Conservation (phyloP, 2,329 filamentous ascomycete species). For the Ascocoryne sarcoides region DNA sequence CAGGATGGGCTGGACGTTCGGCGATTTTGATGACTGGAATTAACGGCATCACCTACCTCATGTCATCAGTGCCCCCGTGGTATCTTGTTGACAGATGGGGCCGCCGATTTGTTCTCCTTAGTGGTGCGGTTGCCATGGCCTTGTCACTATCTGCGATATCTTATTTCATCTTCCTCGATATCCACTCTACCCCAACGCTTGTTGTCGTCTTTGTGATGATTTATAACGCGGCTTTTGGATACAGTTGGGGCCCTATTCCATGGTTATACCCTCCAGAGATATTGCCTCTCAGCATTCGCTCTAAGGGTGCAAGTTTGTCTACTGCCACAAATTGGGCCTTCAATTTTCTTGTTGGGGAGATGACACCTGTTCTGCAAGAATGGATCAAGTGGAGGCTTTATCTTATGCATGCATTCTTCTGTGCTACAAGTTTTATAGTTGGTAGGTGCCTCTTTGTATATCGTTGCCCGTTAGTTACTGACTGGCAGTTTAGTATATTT, state of each 20-base stretch:
- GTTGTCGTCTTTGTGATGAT: slow-evolving; percentile 96
- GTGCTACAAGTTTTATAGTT: slow-evolving; percentile 87
- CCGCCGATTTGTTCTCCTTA: slow-evolving; percentile 78
- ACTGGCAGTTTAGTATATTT: slow-evolving; percentile 68
- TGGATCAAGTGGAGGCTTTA: slow-evolving; percentile 91
- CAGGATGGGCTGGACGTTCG: slow-evolving; percentile 85
- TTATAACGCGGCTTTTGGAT: slow-evolving; percentile 95
- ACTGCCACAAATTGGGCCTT: slow-evolving; percentile 97
- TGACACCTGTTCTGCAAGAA: slow-evolving; percentile 89
- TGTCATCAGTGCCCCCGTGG: slow-evolving; percentile 93
- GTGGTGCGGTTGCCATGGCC: slow-evolving; percentile 82
- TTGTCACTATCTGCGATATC: slow-evolving; percentile 82
- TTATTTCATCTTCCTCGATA: slow-evolving; percentile 88
- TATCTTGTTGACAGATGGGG: slow-evolving; percentile 93
- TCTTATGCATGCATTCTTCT: slow-evolving; percentile 93
- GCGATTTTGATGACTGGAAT: slow-evolving; percentile 97
- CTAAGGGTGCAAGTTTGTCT: slow-evolving; percentile 92
- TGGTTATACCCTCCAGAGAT: slow-evolving; percentile 99
- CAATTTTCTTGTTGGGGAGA: slow-evolving; percentile 93
- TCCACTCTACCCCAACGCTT: slow-evolving; percentile 66
- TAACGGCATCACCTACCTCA: slow-evolving; percentile 83
- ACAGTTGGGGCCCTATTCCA: slow-evolving; percentile 94
- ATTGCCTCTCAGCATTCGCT: slow-evolving; percentile 88
- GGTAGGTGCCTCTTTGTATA: slow-evolving; percentile 50
- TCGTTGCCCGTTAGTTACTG: background rate